A percentile compares a stretch with the other conserved stretches of the same genome.
Evolutionary conservation across 2,329 filamentous ascomycete genomes (phyloP).

Genomic region (Polytolypa hystricis): DNA sequence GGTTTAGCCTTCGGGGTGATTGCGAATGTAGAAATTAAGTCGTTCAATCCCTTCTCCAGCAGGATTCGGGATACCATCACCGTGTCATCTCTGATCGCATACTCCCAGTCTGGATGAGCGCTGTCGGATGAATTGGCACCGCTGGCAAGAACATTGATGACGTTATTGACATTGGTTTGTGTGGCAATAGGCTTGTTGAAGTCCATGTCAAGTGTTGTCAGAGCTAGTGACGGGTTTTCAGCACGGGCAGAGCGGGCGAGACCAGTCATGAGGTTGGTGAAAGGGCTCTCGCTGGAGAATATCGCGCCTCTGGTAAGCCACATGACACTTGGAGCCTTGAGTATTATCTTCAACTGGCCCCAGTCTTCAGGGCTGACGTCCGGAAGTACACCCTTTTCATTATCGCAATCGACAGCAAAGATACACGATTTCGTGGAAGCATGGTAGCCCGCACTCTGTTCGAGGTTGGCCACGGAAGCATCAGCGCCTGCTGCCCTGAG

Average conservation of each 20-base stretch:
- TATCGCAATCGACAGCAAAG: background rate
- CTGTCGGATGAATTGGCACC: background rate
- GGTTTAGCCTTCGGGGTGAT: background rate
- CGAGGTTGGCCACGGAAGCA: background rate
- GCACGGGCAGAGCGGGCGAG: background rate
- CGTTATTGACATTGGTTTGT: background rate
- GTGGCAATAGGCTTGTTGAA: background rate
- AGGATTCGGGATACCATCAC: slow-evolving; percentile 5
- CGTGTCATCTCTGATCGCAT: slow-evolving; percentile 3
- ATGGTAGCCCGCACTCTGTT: background rate
- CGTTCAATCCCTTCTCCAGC: background rate
- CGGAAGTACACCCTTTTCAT: background rate
- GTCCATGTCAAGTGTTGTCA: slow-evolving; percentile 4
- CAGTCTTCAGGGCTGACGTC: slow-evolving; percentile 1
- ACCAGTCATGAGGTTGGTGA: background rate
- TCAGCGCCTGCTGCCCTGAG: background rate
- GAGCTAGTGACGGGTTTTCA: background rate
- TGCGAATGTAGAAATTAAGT: background rate
- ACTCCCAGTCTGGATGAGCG: slow-evolving; percentile 5
- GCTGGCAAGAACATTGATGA: background rate
- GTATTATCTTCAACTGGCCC: slow-evolving; percentile 1
- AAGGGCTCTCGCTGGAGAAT: background rate
- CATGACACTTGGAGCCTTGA: background rate
- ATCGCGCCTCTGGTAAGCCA: background rate
- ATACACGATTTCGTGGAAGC: background rate